Evolutionary conservation across 1,284 basidiomycete genomes (phyloP).

Genomic region (Ganoderma lucidum): DNA sequence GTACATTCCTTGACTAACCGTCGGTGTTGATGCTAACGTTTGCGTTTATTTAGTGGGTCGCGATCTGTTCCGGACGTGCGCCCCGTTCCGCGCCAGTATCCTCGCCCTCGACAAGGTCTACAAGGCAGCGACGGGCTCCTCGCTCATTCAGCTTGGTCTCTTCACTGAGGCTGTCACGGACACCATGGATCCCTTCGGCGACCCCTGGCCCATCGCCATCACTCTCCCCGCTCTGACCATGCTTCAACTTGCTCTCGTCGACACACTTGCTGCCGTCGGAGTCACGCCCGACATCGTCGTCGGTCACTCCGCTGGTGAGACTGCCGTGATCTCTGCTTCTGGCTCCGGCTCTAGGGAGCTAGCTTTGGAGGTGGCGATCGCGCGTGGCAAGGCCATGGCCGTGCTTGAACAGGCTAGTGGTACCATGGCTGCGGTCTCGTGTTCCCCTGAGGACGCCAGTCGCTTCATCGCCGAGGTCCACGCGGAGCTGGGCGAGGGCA

Average conservation of each 20-base stretch:
- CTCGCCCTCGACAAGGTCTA: slow-evolving; percentile 46
- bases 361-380: slow-evolving; percentile 50
- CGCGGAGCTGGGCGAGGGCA: slow-evolving; percentile 20
- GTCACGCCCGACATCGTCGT: slow-evolving; percentile 47
- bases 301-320: slow-evolving; percentile 53
- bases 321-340: slow-evolving; percentile 51
- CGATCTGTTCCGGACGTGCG: slow-evolving; percentile 44
- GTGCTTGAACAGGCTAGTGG: slow-evolving; percentile 43
- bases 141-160: slow-evolving; percentile 44
- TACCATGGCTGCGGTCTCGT: slow-evolving; percentile 53
- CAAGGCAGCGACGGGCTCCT: slow-evolving; percentile 40
- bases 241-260: slow-evolving; percentile 53
- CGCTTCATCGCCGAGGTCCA: slow-evolving; percentile 34
- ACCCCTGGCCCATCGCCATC: slow-evolving; percentile 43
- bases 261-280: slow-evolving; percentile 46
- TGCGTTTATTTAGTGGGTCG: slow-evolving; percentile 45
- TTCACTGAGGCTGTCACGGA: slow-evolving; percentile 33
- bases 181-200: slow-evolving; percentile 35
- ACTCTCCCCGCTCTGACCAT: slow-evolving; percentile 50
- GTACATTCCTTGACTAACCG: not conserved
- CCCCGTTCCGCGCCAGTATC: slow-evolving; percentile 47
- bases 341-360: slow-evolving; percentile 47
- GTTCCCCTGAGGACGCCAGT: slow-evolving; percentile 37
- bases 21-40: not conserved
- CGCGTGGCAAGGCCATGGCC: slow-evolving; percentile 46